Evolutionary conservation across 2,329 filamentous ascomycete genomes (phyloP), one percentile per base, ranked within the genome.

Genomic region (Epichloe gansuensis): DNA sequence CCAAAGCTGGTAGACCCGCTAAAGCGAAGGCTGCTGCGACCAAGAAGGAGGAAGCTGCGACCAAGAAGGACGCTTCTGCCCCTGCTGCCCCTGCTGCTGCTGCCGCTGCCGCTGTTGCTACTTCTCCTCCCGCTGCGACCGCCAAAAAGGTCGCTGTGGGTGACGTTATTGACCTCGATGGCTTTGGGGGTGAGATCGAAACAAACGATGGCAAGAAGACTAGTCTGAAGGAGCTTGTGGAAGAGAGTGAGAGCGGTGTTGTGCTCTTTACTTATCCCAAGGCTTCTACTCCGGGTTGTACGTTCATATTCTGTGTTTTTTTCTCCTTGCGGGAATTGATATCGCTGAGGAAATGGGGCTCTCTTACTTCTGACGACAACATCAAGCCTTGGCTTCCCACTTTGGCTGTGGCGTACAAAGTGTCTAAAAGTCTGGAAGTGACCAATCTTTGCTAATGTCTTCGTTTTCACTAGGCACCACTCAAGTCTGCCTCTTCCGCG

Each of bases 221-320:
- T 5, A 89, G 82, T 1, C 74, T 98, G 54, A 85, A 88, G 72
- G 75, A 82, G 61, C 81, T 98, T 25, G 78, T 96, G 48, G 85
- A 89, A 50, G 80, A 86, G 64, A 95, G 90, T 77, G 83, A 88
- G 71, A 76, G 80, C 38, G 93, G 91, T 28, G 86, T 97, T 44
- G 88, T 95, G 37, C 73, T 97, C 34, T 96, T 98, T 69, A 96
- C 91, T 35, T 97, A 97, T 66, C 93, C 93, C 54, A 94, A 87
- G 72, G 93, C 93, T 12, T 93, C 86, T 31, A 98, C 93, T 23
- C 88, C 89, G 39, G 91, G 91, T 57, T 97, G 91, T 95, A 82
- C 80, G 88, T 67, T 15, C n/a, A 21, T 38, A 15, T 21, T 9
- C 3, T 48, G n/a, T 21, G 17, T 6, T 3, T 34, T 41, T 5